Evolutionary conservation across 2,329 filamentous ascomycete species (phyloP), one percentile per base, ranked within the genome.

Genomic region (Trichoderma asperellum): DNA sequence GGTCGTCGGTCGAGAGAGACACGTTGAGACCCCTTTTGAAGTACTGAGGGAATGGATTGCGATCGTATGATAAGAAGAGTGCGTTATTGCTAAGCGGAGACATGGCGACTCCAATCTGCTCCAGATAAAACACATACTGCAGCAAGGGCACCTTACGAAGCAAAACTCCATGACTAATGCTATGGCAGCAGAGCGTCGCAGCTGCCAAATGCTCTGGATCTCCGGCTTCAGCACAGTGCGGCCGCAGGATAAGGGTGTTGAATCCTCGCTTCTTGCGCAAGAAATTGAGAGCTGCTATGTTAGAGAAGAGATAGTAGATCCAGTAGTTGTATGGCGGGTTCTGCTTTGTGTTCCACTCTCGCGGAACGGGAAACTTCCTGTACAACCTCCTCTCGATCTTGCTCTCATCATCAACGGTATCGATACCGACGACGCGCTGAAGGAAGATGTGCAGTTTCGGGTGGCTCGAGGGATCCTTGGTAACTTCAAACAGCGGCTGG

Each of bases 301-400:
- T 99, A 72, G 96, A 90, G 76, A 96, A 98, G 63, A 98, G 86
- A 77, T 97, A 97, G 81, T 99, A 99, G 77, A 98, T 92, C 96
- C 96, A 99, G 82, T 99, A 99, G 78, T 92, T 97, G 83, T 99
- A 99, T 0, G 96, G 96, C 16, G 96, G 96, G 77, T 99, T 99
- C 80, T 98, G 94, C 76, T 92, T 94, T 0, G 93, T 94, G 72
- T 90, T 88, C 96, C 96, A 99, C 67, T 90, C 89, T 71, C 89
- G 92, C 5, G 96, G 95, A 24, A 96, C 90, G 0, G 96, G 96
- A 73, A 97, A 99, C 79, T 99, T 99, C 76, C 91, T 92, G 83
- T 94, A 97, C 21, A 98, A 86, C 21, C 96, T 91, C 40, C 95
- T 90, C 81, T 99, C 96, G 2, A 94, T 87, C 81, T 99, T 99